Conservation (phyloP, 2,329 filamentous ascomycete species). For the Chaetomium sp. region DNA sequence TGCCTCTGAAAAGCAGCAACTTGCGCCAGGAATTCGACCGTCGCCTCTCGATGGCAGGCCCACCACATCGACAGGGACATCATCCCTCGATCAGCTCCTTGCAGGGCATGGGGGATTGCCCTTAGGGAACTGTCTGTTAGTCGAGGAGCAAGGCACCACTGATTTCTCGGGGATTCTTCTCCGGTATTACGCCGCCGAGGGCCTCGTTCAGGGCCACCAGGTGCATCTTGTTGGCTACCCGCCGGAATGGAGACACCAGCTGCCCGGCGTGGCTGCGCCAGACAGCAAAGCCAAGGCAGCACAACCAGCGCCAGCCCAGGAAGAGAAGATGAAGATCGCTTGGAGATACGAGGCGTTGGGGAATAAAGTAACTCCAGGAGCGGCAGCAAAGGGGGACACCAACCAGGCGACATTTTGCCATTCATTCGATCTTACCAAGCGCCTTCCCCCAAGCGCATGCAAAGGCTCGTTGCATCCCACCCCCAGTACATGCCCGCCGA, state of each 20-base stretch:
- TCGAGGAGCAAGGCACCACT: constrained; percentile 90
- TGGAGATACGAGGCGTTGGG: constrained; percentile 92
- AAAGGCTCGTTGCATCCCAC: constrained; percentile 55
- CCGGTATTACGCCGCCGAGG: constrained; percentile 90
- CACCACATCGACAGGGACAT: constrained; percentile 88
- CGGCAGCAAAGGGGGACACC: constrained; percentile 30
- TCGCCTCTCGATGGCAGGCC: constrained; percentile 85
- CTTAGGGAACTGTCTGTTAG: constrained; percentile 75
- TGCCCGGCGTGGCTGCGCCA: constrained; percentile 69
- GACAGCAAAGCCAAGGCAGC: constrained; percentile 45
- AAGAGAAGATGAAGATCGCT: constrained; percentile 96
- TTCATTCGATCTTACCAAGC: constrained; percentile 70
- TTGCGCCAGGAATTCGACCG: constrained; percentile 64
- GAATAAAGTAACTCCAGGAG: constrained; percentile 41
- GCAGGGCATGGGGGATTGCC: constrained; percentile 85
- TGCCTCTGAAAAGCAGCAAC: constrained; percentile 41
- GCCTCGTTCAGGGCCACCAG: constrained; percentile 84
- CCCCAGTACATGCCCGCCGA: constrained; percentile 51
- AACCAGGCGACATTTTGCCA: constrained; percentile 63
- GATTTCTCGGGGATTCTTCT: constrained; percentile 87
- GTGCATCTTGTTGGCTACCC: constrained; percentile 82
- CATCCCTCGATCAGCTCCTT: constrained; percentile 80
- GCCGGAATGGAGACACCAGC: constrained; percentile 77
- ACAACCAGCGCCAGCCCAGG: constrained; percentile 46
- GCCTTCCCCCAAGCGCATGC: constrained; percentile 54